These are phyloP conservation scores for Polyrhizophydium stewartii DNA, from an alignment of 371 early-diverging fungal species.

Conservation along the genomic window DNA sequence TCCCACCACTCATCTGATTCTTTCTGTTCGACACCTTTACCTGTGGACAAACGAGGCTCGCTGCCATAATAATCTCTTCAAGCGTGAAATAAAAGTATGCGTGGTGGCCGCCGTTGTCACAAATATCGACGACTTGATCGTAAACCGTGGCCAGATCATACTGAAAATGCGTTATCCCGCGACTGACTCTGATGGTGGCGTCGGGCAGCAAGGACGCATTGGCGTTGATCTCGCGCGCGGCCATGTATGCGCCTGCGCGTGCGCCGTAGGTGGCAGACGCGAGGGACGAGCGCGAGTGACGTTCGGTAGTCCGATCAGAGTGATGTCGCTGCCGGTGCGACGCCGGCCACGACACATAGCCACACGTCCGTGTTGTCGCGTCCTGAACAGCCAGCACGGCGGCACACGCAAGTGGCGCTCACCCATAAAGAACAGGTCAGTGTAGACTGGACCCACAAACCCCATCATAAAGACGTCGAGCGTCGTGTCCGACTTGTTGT, in stretches of 20 bases:
- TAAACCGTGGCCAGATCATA: background rate
- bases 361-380: no score
- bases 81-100: background rate
- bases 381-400: no score
- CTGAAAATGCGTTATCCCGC: background rate
- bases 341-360: no score
- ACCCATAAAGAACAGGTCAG: no score
- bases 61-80: background rate
- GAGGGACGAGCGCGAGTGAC: no score
- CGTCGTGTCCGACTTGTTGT: no score
- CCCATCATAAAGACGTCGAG: no score
- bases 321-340: no score
- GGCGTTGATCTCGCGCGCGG: background rate
- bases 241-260: constrained; percentile 1
- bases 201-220: background rate
- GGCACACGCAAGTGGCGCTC: no score
- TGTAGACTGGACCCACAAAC: no score
- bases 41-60: background rate
- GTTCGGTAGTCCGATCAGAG: no score
- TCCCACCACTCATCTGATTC: background rate
- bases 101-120: background rate
- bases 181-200: background rate
- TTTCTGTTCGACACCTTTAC: background rate
- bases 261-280: no score
- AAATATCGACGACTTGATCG: background rate